phyloP scores from a whole-genome alignment of 345 rosid genomes.

The Iberis pinnata region DNA sequence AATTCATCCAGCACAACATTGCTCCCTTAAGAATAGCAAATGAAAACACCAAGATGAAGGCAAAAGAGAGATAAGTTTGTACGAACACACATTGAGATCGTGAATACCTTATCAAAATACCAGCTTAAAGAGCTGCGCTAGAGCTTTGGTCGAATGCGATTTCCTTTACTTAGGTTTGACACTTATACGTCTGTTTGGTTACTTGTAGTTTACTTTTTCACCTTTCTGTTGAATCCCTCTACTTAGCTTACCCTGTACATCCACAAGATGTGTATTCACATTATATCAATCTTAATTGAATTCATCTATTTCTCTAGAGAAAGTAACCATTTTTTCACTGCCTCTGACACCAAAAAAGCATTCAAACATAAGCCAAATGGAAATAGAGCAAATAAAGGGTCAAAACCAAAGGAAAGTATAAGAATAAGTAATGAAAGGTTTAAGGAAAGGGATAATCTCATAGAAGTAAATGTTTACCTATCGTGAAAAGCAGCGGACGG shows the following conservation, averaged over 20 bases:
- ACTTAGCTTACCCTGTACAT: constrained; percentile 40
- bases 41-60: constrained; percentile 1
- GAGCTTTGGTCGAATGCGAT: constrained; percentile 84
- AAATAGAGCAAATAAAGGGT: too few species aligned
- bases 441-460: too few species aligned
- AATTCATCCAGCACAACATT: constrained; percentile 93
- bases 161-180: constrained; percentile 80
- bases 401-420: too few species aligned
- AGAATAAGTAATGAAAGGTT: too few species aligned
- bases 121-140: constrained; percentile 73
- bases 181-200: constrained; percentile 40
- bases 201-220: constrained; percentile 49
- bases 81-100: too few species aligned
- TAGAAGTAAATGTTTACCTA: constrained; percentile 46
- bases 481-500: constrained; percentile 57
- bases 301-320: neutral
- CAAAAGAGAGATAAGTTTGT: constrained; percentile 43
- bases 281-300: neutral
- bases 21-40: constrained; percentile 48
- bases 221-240: constrained; percentile 45
- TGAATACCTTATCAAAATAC: too few species aligned
- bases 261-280: constrained; percentile 1
- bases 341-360: constrained; percentile 11
- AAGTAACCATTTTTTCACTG: constrained; percentile 4
- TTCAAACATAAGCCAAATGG: neutral